Base-by-base conservation (phyloP, 2,329 filamentous ascomycete species). In the Cordyceps fumosorosea region DNA sequence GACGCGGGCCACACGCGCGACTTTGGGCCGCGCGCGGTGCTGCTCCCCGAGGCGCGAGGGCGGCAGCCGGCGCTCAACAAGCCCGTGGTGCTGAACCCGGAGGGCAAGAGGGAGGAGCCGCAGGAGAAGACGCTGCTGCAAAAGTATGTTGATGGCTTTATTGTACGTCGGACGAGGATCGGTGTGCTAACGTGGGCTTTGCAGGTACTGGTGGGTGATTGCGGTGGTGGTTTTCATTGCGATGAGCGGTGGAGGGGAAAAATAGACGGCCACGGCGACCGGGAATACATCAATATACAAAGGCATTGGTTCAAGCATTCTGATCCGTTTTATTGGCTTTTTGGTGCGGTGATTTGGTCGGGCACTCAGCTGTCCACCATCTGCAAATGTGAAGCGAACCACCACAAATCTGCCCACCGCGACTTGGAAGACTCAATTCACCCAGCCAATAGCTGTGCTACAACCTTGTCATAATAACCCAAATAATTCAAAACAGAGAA, bases 121-220 rank as follows among this genome's bases (percentile, higher is more conserved):
- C 74, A 74, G 60, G 84, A 89, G 76, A 89, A 88, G 80, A 80
- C 82, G 1, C 79, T 89, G 65, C 71, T 89, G 62, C 86, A 89
- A 74, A 89, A 87, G 86, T 88, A 78, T 2, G 54, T 32, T 29
- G 5, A 7, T 7, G 29, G 29, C 5, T 6, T 5, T 7, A 37
- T 34, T n/a, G 11, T 11, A 20, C 5, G 29, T 29, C 29, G 29
- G 29, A 29, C 29, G 40, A 29, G 48, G 29, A 45, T 29, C 40
- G 18, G 12, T 62, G 63, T 70, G 69, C 76, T 81, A 72, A 79
- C 70, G 29, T 62, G 53, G 53, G 12, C 48, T 45, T 45, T 61
- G 57, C 66, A 87, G 84, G 73, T 89, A 89, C 71, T 89, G 86
- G 86, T 89, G 85, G 85, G 71, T 85, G 67, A 73, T 86, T 73